phyloP scores from a whole-genome alignment of 495 filamentous ascomycete genomes.

The Hypoxylon lenormandii region DNA sequence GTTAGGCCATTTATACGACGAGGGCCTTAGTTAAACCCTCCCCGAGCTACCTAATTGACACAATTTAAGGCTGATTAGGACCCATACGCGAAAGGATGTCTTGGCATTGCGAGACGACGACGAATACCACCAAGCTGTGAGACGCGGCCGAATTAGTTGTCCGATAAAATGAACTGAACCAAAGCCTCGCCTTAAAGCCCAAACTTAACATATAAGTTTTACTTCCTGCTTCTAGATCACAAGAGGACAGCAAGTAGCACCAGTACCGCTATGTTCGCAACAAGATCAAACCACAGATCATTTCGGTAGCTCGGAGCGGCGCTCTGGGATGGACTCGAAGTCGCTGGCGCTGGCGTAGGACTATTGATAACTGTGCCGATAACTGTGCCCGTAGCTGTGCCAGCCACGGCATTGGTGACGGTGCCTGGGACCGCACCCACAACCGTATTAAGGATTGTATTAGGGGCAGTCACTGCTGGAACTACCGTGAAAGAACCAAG shows the following conservation, averaged over 20 bases:
- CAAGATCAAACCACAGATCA: not conserved
- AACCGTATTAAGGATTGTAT: not conserved
- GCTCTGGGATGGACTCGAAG: conserved; percentile 3
- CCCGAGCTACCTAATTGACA: no score
- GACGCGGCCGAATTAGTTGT: no score
- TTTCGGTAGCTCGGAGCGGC: not conserved
- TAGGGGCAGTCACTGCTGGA: not conserved
- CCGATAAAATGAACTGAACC: no score
- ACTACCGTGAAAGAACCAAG: conserved; percentile 1
- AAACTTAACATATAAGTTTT: no score
- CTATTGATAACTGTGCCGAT: conserved; percentile 2
- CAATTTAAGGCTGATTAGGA: no score
- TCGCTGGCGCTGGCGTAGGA: not conserved
- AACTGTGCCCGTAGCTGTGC: not conserved
- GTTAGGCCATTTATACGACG: no score
- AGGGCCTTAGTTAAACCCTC: no score
- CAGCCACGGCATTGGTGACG: not conserved
- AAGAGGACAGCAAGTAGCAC: not conserved
- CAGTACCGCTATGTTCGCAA: not conserved
- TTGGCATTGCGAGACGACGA: no score
- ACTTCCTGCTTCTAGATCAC: not conserved
- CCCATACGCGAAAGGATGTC: no score
- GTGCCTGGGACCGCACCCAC: not conserved
- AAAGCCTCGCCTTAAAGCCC: no score
- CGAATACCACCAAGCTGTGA: no score